These are phyloP conservation scores for Odontarrhena argentea DNA, from an alignment of 345 rosid genomes.

Conservation along the genomic window DNA sequence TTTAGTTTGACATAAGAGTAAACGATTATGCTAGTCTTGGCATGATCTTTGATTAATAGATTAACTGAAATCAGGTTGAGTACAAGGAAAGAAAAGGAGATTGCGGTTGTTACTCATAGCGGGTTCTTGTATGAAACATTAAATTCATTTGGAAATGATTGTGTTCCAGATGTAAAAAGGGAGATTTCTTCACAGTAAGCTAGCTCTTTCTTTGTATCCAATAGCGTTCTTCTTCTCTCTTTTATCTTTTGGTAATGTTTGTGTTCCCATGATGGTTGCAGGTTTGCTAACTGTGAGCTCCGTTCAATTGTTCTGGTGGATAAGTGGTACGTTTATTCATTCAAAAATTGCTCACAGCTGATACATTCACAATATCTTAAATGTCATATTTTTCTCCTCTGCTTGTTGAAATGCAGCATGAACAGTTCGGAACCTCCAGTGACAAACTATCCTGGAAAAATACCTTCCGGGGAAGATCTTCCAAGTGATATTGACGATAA, in stretches of 20 bases:
- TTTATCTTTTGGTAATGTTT: slow-evolving; percentile 10
- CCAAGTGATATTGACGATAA: slow-evolving; percentile 55
- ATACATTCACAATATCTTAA: background rate
- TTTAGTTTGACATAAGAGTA: slow-evolving; percentile 8
- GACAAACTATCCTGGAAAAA: slow-evolving; percentile 60
- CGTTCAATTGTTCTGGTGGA: slow-evolving; percentile 65
- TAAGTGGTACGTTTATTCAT: slow-evolving; percentile 49
- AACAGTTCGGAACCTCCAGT: slow-evolving; percentile 48
- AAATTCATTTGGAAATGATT: slow-evolving; percentile 58
- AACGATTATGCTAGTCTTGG: background rate
- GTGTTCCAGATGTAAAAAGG: slow-evolving; percentile 50
- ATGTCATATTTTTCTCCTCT: slow-evolving; percentile 5
- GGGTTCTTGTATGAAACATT: slow-evolving; percentile 61
- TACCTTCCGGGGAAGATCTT: slow-evolving; percentile 57
- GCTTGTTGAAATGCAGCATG: slow-evolving; percentile 43
- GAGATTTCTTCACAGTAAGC: slow-evolving; percentile 68
- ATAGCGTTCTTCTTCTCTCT: slow-evolving; percentile 4
- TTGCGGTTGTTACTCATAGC: slow-evolving; percentile 78
- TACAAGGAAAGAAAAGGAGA: slow-evolving; percentile 73
- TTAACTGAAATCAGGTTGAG: slow-evolving; percentile 56
- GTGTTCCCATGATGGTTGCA: slow-evolving; percentile 39
- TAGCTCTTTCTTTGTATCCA: background rate
- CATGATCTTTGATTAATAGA: background rate
- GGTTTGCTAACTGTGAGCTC: slow-evolving; percentile 77
- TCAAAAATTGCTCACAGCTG: background rate